phyloP scores from a whole-genome alignment of 2,329 filamentous ascomycete species.

The Paramyrothecium roridum region DNA sequence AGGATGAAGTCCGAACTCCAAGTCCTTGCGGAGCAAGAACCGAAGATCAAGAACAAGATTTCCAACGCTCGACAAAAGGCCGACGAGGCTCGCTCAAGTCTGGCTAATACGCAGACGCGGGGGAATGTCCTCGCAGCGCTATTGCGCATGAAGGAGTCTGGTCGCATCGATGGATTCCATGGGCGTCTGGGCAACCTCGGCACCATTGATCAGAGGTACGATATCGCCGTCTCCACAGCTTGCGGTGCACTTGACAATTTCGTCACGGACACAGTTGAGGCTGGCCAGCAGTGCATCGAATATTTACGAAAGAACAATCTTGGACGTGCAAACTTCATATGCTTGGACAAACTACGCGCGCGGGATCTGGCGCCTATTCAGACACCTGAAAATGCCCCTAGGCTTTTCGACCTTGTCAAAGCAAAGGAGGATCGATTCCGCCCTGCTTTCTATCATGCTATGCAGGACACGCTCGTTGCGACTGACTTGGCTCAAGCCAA shows the following conservation, averaged over 20 bases:
- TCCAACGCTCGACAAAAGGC: conserved; percentile 91
- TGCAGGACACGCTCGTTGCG: conserved; percentile 93
- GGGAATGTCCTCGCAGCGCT: conserved; percentile 88
- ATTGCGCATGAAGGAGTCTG: conserved; percentile 93
- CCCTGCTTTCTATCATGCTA: conserved; percentile 90
- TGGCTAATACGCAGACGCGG: conserved; percentile 87
- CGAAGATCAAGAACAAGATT: conserved; percentile 76
- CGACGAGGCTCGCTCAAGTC: conserved; percentile 87
- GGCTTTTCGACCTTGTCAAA: conserved; percentile 89
- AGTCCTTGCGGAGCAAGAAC: conserved; percentile 72
- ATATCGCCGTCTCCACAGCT: conserved; percentile 96
- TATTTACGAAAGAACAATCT: conserved; percentile 97
- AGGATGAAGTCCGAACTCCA: conserved; percentile 70
- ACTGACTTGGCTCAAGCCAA: conserved; percentile 93
- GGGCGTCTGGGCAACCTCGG: conserved; percentile 92
- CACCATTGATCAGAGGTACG: conserved; percentile 89
- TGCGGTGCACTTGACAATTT: conserved; percentile 91
- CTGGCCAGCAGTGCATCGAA: conserved; percentile 96
- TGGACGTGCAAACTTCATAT: conserved; percentile 94
- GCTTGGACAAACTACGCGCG: conserved; percentile 79
- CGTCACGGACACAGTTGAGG: conserved; percentile 93
- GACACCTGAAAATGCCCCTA: conserved; percentile 88
- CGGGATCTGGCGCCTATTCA: conserved; percentile 76
- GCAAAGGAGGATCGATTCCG: conserved; percentile 83
- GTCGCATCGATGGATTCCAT: conserved; percentile 95